A percentile compares a stretch with the other conserved stretches of the same genome.
These are phyloP conservation scores for Naganishia liquefaciens DNA, from an alignment of 1,284 basidiomycete species.

Conservation along the genomic window DNA sequence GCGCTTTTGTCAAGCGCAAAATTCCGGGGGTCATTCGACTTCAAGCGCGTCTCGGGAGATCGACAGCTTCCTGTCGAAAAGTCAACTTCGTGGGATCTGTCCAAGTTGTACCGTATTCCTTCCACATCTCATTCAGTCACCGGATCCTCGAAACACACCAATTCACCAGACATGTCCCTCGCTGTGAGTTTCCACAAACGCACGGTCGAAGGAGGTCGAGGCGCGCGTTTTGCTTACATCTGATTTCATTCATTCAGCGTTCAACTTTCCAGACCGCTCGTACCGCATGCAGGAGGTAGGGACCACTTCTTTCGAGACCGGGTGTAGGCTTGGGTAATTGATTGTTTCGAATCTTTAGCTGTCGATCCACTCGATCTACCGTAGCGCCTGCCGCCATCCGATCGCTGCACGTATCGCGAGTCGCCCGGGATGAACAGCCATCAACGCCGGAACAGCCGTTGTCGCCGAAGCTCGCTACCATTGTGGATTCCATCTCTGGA, in stretches of 20 bases:
- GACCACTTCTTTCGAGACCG: not conserved
- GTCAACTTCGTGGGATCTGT: constrained; percentile 6
- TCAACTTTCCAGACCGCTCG: constrained; percentile 27
- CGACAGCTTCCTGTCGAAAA: constrained; percentile 25
- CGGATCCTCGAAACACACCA: not conserved
- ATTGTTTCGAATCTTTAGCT: not conserved
- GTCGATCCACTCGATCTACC: constrained; percentile 23
- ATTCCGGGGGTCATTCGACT: not conserved
- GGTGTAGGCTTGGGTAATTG: not conserved
- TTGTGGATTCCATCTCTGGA: constrained; percentile 91
- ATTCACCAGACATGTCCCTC: constrained; percentile 13
- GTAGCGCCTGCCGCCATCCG: constrained; percentile 15
- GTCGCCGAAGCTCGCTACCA: constrained; percentile 66
- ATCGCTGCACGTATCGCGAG: constrained; percentile 23
- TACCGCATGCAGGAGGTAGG: constrained; percentile 28
- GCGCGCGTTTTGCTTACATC: not conserved
- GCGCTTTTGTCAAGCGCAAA: constrained; percentile 16
- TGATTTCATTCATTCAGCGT: constrained; percentile 1
- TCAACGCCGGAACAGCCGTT: constrained; percentile 25
- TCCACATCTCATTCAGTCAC: not conserved
- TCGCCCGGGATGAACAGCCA: constrained; percentile 24
- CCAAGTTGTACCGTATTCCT: not conserved
- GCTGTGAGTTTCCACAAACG: constrained; percentile 4
- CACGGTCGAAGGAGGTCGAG: not conserved
- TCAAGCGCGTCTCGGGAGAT: constrained; percentile 23